A percentile compares a stretch with the other conserved stretches of the same genome.
Conservation (phyloP, 768 basidiomycete species). For the Mycena leptocephala region DNA sequence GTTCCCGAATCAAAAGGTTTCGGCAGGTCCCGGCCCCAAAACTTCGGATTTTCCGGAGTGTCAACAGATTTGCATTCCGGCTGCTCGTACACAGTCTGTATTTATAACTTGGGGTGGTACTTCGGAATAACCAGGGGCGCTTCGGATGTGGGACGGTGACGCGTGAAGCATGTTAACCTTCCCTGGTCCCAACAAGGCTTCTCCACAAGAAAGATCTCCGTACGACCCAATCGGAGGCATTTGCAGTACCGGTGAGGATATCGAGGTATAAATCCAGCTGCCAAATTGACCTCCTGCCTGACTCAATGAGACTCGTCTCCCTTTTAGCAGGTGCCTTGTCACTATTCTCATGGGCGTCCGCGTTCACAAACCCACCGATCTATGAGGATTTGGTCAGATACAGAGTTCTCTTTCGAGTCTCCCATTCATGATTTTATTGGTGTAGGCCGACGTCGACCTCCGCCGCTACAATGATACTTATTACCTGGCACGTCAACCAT, state of each 20-base stretch:
- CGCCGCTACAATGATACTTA: slow-evolving; percentile 35
- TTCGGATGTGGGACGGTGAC: no score
- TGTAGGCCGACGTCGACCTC: slow-evolving; percentile 35
- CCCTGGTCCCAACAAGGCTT: not conserved
- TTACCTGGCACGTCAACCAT: slow-evolving; percentile 39
- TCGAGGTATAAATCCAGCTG: slow-evolving; percentile 1
- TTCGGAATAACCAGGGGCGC: no score
- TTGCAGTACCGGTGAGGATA: not conserved
- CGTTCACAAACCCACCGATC: not conserved
- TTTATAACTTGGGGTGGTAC: no score
- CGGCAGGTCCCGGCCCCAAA: no score
- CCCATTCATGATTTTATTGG: slow-evolving; percentile 27
- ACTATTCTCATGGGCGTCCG: not conserved
- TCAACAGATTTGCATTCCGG: no score
- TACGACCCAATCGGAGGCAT: not conserved
- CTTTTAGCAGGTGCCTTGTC: not conserved
- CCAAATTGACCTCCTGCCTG: not conserved
- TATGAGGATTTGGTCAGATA: slow-evolving; percentile 2
- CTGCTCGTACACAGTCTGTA: no score
- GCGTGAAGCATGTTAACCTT: not conserved
- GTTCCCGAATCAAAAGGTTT: no score
- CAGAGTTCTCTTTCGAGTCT: not conserved
- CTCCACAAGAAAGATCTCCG: not conserved
- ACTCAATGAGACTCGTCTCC: slow-evolving; percentile 11
- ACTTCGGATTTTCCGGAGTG: no score